Percentiles rank a stretch among this genome's conserved stretches.
These are phyloP conservation scores for Daldinia bambusicola DNA, from an alignment of 495 filamentous ascomycete genomes.

Conservation along the genomic window DNA sequence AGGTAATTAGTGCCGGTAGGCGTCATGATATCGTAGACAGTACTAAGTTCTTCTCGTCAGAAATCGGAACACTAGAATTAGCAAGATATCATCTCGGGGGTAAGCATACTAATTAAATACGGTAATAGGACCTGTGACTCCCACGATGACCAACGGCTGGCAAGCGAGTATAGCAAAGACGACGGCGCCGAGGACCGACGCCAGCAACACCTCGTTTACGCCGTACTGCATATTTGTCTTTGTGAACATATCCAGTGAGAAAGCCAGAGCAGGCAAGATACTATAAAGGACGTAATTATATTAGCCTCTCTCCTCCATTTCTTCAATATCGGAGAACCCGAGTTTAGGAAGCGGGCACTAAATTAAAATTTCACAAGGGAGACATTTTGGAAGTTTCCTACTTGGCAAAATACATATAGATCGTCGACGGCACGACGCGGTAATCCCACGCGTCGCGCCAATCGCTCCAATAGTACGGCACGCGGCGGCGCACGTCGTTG, in stretches of 20 bases:
- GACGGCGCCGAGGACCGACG: conserved; percentile 79
- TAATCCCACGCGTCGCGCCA: conserved; percentile 89
- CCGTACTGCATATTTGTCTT: conserved; percentile 83
- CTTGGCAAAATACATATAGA: conserved; percentile 95
- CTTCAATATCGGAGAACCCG: neutral
- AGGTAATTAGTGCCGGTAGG: conserved; percentile 76
- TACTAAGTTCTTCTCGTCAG: conserved; percentile 54
- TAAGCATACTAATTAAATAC: conserved; percentile 79
- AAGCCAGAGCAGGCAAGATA: conserved; percentile 83
- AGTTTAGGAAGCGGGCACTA: neutral
- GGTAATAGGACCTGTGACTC: conserved; percentile 89
- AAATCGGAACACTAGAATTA: neutral
- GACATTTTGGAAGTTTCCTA: conserved; percentile 51
- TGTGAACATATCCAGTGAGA: conserved; percentile 85
- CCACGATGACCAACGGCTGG: conserved; percentile 87
- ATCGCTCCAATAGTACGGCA: conserved; percentile 80
- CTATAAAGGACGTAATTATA: conserved; percentile 51
- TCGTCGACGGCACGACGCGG: conserved; percentile 79
- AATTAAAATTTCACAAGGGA: neutral
- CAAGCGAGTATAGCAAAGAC: conserved; percentile 80
- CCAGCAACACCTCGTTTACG: conserved; percentile 84
- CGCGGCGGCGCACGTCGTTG: conserved; percentile 76
- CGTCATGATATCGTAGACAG: conserved; percentile 82
- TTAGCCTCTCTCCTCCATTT: conserved; percentile 23
- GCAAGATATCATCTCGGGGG: neutral